These are phyloP conservation scores for Lentinula sp. DNA, from an alignment of 768 basidiomycete species.

Conservation along the genomic window DNA sequence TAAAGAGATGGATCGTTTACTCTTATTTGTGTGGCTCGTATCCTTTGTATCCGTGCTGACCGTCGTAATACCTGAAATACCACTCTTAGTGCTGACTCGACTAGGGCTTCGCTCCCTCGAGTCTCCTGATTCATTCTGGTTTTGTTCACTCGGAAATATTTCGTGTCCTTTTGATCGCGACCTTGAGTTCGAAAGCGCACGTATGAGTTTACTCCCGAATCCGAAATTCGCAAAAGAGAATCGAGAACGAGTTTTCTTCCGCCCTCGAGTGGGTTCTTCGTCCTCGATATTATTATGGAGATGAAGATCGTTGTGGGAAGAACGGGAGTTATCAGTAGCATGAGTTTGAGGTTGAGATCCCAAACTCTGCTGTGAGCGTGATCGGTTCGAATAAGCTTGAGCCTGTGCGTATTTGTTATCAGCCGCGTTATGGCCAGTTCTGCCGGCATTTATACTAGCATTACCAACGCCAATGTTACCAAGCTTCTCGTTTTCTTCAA, in stretches of 20 bases:
- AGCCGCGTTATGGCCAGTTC: no score
- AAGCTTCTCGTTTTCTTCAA: background rate
- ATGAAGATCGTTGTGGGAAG: background rate
- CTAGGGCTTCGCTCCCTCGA: background rate
- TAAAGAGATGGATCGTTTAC: background rate
- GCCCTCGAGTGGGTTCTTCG: background rate
- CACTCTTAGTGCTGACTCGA: conserved; percentile 1
- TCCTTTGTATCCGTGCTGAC: background rate
- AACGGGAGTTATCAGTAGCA: background rate
- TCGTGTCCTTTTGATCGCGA: background rate
- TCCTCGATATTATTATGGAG: background rate
- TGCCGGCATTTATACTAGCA: background rate
- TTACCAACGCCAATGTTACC: background rate
- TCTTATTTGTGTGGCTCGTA: background rate
- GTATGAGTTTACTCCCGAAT: background rate
- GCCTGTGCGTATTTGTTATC: background rate
- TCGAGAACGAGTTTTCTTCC: background rate
- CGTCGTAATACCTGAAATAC: background rate
- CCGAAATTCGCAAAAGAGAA: background rate
- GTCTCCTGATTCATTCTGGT: background rate
- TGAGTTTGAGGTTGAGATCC: background rate
- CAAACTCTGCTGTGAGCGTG: background rate
- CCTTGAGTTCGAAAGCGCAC: background rate
- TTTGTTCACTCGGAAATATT: background rate
- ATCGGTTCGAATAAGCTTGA: background rate